Evolutionary conservation across 352 stramenopile genomes (phyloP), one percentile per base, ranked within the genome.

Genomic region (Phytophthora pseudosyringae): DNA sequence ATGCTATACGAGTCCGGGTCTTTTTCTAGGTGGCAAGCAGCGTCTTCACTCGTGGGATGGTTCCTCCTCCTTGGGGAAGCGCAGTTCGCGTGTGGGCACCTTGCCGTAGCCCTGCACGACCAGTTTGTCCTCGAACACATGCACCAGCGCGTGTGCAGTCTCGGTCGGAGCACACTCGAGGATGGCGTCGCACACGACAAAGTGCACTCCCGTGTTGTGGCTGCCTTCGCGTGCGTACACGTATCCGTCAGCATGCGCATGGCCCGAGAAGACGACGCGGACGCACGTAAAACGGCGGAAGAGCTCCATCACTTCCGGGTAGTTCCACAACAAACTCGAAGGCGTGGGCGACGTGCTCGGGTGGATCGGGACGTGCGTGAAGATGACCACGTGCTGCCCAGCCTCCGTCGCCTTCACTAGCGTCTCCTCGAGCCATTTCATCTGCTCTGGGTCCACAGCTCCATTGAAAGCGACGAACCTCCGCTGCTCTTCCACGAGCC

Each of bases 381-480:
- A 94, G 9, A 95, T 51, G 9, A 95, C 44, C 33, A 94, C 83
- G 36, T 91, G 48, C 49, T 93, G 65, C 4, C 48, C 25, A n/a
- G 32, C 45, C 7, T 49, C 49, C 6, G 62, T 48, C 0, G 85
- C 80, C 4, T 61, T 45, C 13, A 38, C 25, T 0, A 95, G 69
- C 13, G 69, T 73, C 3, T 59, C 33, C 13, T 70, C 40, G 9
- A 95, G 57, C 85, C 85, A 95, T 29, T 39, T 26, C 39, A 93
- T 77, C 59, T 95, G 87, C 38, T 53, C 52, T 28, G 16, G 35
- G 64, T 91, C 80, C 21, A 95, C 59, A 16, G 69, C 87, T 55
- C 83, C 87, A 58, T 95, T 94, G 60, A 90, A 95, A 31, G 81
- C 83, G 6, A 94, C 87, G 38, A 89, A 93, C 55, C 87, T 73